Evolutionary conservation across 1,284 basidiomycete species (phyloP), one percentile per base, ranked within the genome.

Genomic region (Irpex lacteus): DNA sequence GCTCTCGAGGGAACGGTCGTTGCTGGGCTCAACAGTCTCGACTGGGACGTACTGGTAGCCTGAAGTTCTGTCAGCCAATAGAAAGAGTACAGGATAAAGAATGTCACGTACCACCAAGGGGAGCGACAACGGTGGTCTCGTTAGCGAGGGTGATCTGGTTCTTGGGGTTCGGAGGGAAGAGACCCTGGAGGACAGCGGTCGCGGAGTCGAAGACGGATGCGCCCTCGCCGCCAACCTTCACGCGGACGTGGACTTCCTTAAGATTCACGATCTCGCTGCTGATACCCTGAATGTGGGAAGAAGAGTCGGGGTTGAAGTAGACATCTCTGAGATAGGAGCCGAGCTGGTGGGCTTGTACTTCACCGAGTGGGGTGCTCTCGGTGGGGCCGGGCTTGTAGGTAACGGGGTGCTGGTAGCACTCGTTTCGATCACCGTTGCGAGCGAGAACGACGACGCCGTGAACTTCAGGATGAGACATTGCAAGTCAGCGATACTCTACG

Each of bases 11-110:
- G 91, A 91, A 69, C 91, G 85, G 72, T 93, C 91, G 69, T 94
- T 92, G 52, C 82, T 84, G 34, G 93, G 90, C 73, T 94, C 90
- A 56, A 95, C 87, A 5, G 92, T 93, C 78, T 93, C 87, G 44
- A 94, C 89, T 7, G 91, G 91, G 61, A 94, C 82, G 68, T 94
- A 94, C 75, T 93, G 91, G 75, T 95, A 96, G 1, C 94, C 94
- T 56, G 4, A 15, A 44, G 37, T 7, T 9, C 2, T 1, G n/a
- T 61, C 32, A 61, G 52, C 13, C 21, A 18, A 36, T 15, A 40
- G 6, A 9, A 19, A 18, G 4, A 37, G 15, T 6, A 26, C 3
- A 21, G 37, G 21, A 26, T 44, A 3, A 44, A 44, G 40, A 26
- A 2, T 4, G 11, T n/a, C 8, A 40, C 52, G 19, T 54, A 61